Evolutionary conservation across 805 yeast genomes (phyloP).

Genomic region (Ogataea saltuana): DNA sequence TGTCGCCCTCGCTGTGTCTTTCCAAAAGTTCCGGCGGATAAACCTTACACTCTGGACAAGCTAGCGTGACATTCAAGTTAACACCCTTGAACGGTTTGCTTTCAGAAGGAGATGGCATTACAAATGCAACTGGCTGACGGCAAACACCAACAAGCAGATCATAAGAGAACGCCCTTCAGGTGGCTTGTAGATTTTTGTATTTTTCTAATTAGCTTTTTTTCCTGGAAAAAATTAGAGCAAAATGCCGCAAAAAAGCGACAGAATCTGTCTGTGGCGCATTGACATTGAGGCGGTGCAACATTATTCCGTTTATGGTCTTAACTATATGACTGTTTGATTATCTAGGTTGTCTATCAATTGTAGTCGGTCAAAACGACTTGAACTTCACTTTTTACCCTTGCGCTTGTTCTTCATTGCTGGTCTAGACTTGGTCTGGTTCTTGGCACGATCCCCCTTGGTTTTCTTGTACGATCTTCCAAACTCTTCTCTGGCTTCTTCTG

Average conservation of each 20-base stretch:
- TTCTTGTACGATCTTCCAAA: slow-evolving; percentile 68
- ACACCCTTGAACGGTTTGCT: slow-evolving; percentile 53
- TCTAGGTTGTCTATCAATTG: not conserved
- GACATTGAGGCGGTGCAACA: not conserved
- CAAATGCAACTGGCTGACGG: slow-evolving; percentile 3
- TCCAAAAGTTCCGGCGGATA: slow-evolving; percentile 95
- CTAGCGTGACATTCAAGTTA: slow-evolving; percentile 81
- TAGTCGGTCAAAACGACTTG: too few relatives aligned
- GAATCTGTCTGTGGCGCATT: not conserved
- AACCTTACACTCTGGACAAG: slow-evolving; percentile 95
- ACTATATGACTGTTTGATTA: not conserved
- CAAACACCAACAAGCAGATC: too few relatives aligned
- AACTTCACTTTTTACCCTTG: slow-evolving; percentile 6
- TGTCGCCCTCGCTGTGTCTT: slow-evolving; percentile 95
- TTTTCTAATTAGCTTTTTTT: too few relatives aligned
- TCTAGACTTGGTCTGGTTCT: slow-evolving; percentile 42
- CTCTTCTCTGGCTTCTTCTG: slow-evolving; percentile 60
- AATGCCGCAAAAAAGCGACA: too few relatives aligned
- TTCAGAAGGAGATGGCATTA: slow-evolving; percentile 26
- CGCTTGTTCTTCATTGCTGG: slow-evolving; percentile 32
- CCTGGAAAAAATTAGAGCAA: too few relatives aligned
- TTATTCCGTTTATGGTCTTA: not conserved
- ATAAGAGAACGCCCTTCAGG: too few relatives aligned
- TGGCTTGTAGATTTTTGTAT: too few relatives aligned
- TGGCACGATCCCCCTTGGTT: slow-evolving; percentile 69